Base-by-base conservation (phyloP, 2,329 filamentous ascomycete species). In the Exserohilum rostratum region DNA sequence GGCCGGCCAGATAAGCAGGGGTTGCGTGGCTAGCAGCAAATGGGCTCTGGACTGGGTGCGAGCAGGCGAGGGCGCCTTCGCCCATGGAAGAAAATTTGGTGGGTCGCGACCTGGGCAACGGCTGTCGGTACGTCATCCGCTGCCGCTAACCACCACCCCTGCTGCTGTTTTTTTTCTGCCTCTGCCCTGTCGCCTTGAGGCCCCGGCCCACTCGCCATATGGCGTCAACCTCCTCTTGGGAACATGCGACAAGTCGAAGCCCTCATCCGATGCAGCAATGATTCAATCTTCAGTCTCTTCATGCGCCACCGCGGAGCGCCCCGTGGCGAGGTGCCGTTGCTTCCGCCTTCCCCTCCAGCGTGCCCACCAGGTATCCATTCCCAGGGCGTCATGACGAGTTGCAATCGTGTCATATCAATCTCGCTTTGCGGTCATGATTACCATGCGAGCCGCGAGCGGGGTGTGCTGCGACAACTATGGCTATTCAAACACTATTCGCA, bases 71-170 rank as follows among this genome's bases (percentile, higher is more conserved):
- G 22, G 22, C 22, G 22, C 22, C 7, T 25, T 25, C 22, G 22
- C 22, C 43, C 39, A 45, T 35, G 48, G 51, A 22, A 42, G 43
- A 53, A 59, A 59, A 45, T 30, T 61, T 50, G 48, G 50, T 40
- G 44, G 35, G 17, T 25, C 37, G 53, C 39, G 29, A 57, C 52
- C 45, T 43, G 31, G 22, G 25, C 43, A 34, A 42, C 46, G 38
- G 30, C 33, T 39, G 34, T 34, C 46, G 25, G 54, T 48, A 62
- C 59, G 59, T 62, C 59, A 62, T 55, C 33, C 50, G 52, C 47
- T 50, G 47, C 57, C 52, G 48, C 33, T 10, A 17, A 18, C 13
- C 42, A 43, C 49, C 18, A 17, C 31, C 35, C 25, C 34, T 27
- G 39, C 25, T 22, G 9, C 17, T 12, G 39, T 25, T 25, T 25